phyloP scores from a whole-genome alignment of 2,329 filamentous ascomycete genomes.

The Beauveria medogensis region DNA sequence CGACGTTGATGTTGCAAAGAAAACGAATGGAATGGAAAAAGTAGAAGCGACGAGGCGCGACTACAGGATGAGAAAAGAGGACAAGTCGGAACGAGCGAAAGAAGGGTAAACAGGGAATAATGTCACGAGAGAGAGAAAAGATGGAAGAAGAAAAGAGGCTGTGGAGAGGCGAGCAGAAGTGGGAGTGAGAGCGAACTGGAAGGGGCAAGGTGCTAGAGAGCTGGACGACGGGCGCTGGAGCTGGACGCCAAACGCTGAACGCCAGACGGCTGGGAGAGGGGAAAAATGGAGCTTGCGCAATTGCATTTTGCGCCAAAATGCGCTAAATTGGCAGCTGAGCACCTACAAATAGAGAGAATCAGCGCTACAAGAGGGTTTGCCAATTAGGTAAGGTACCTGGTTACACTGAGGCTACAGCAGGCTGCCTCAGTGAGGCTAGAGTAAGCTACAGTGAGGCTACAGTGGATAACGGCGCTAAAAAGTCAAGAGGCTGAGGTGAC shows the following conservation, averaged over 20 bases:
- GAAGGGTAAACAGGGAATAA: constrained; percentile 6
- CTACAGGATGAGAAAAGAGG: background rate
- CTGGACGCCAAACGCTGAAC: too few species aligned
- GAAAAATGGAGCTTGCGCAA: background rate
- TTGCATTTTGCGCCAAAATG: too few species aligned
- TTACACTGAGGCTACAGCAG: background rate
- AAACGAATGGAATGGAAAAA: background rate
- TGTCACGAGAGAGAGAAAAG: constrained; percentile 9
- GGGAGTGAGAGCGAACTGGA: background rate
- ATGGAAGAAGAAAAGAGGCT: background rate
- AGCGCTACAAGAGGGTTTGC: too few species aligned
- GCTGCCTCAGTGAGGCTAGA: too few species aligned
- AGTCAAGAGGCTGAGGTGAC: too few species aligned
- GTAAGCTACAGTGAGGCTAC: too few species aligned
- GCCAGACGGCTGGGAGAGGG: background rate
- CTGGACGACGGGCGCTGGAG: too few species aligned
- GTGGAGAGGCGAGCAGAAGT: background rate
- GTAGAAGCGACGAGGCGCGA: background rate
- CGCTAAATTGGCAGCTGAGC: background rate
- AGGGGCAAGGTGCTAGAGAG: background rate
- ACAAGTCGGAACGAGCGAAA: background rate
- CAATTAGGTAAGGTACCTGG: too few species aligned
- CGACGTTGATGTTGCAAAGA: background rate
- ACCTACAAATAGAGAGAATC: too few species aligned
- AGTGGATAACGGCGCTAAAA: too few species aligned